Percentiles rank a stretch among this genome's conserved stretches.
These are phyloP conservation scores for Coix lacrymajobi DNA, from an alignment of 176 grass and related monocot genomes.

Conservation along the genomic window DNA sequence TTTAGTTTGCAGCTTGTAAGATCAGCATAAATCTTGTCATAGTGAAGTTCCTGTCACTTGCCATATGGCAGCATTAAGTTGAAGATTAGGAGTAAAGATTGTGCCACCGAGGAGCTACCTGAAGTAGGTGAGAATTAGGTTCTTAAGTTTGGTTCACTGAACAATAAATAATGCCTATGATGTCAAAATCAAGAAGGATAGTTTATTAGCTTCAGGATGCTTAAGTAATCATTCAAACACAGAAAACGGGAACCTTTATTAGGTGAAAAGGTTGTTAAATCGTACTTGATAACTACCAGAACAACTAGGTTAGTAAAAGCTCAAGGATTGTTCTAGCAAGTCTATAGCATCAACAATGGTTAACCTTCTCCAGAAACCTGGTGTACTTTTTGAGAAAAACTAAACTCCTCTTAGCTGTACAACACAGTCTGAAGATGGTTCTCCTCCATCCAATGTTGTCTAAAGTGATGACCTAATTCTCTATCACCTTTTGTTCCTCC, in stretches of 20 bases:
- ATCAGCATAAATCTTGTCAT: constrained; percentile 15
- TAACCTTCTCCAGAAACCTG: constrained; percentile 17
- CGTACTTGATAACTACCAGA: constrained; percentile 20
- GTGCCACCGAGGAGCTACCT: neutral
- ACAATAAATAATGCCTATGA: neutral
- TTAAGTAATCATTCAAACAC: constrained; percentile 10
- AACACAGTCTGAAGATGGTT: constrained; percentile 25
- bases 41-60: constrained; percentile 2
- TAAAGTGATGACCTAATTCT: constrained; percentile 24
- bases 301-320: neutral
- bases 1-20: constrained; percentile 17
- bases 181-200: constrained; percentile 7
- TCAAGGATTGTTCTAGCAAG: neutral
- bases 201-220: constrained; percentile 35
- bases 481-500: constrained; percentile 24
- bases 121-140: constrained; percentile 37
- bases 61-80: neutral
- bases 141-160: constrained; percentile 25
- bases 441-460: constrained; percentile 36
- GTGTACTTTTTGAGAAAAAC: constrained; percentile 2
- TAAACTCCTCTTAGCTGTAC: constrained; percentile 17
- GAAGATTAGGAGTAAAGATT: neutral
- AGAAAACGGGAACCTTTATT: constrained; percentile 30
- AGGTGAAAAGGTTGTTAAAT: constrained; percentile 29
- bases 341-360: constrained; percentile 11